A percentile compares a stretch with the other conserved stretches of the same genome.
phyloP scores from a whole-genome alignment of 441 rosid species.

The Daphne laureola region DNA sequence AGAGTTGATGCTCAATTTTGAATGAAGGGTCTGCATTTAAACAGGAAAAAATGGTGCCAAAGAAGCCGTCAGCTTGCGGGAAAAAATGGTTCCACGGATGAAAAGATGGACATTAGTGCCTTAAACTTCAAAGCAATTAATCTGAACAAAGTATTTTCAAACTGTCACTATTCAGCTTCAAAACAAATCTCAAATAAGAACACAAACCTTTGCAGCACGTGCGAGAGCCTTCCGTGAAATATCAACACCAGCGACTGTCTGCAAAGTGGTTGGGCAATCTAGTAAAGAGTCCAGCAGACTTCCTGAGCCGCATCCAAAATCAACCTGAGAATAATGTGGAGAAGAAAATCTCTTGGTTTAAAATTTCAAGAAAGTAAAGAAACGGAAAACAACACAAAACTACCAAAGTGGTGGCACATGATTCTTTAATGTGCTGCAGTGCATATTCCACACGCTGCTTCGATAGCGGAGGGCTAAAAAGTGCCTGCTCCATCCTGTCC shows the following conservation, averaged over 20 bases:
- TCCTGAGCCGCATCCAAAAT: constrained; percentile 96
- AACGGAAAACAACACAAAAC: constrained; percentile 4
- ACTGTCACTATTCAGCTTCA: background rate
- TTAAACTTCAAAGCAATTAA: too few relatives aligned
- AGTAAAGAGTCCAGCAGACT: constrained; percentile 79
- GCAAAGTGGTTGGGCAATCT: constrained; percentile 68
- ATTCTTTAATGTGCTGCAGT: constrained; percentile 63
- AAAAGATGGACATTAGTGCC: too few relatives aligned
- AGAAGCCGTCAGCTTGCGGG: too few relatives aligned
- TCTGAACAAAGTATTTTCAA: too few relatives aligned
- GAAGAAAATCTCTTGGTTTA: constrained; percentile 2
- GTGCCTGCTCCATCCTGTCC: constrained; percentile 95
- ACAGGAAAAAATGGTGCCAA: too few relatives aligned
- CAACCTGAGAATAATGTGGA: constrained; percentile 43
- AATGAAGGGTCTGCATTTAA: constrained; percentile 60
- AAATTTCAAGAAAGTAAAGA: constrained; percentile 7
- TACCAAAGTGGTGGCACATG: constrained; percentile 74
- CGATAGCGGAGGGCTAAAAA: constrained; percentile 91
- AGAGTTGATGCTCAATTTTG: constrained; percentile 49
- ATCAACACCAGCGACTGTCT: constrained; percentile 77
- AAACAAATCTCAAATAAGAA: background rate
- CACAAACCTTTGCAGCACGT: constrained; percentile 86
- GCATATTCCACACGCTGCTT: constrained; percentile 96
- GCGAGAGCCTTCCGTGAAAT: constrained; percentile 71
- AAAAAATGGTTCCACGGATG: too few relatives aligned